phyloP scores from a whole-genome alignment of 2,329 filamentous ascomycete genomes.

The Arthrocladium fulminans region DNA sequence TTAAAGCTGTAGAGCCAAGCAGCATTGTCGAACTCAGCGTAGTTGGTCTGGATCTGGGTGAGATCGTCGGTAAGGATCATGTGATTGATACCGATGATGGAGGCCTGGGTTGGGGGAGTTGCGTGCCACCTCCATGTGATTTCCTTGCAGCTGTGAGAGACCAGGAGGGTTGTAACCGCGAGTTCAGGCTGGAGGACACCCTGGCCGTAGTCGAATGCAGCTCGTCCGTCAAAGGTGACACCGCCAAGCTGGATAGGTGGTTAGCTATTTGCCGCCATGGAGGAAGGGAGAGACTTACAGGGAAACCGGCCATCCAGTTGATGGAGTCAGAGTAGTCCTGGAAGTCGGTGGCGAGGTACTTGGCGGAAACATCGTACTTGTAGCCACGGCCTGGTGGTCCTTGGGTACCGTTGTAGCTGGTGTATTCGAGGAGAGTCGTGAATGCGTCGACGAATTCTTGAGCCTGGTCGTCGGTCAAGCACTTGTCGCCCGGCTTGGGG shows the following conservation, averaged over 20 bases:
- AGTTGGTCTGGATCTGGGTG: slow-evolving; percentile 20
- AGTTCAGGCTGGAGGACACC: slow-evolving; percentile 1
- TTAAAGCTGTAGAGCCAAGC: slow-evolving; percentile 21
- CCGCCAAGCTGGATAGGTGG: slow-evolving; percentile 13
- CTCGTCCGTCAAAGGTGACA: slow-evolving; percentile 17
- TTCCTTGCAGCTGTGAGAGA: slow-evolving; percentile 19
- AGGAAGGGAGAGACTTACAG: slow-evolving; percentile 17
- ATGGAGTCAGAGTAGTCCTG: slow-evolving; percentile 22
- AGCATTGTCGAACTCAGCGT: slow-evolving; percentile 22
- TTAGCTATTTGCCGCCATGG: not conserved
- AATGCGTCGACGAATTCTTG: slow-evolving; percentile 17
- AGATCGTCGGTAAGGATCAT: slow-evolving; percentile 15
- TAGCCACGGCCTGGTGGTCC: slow-evolving; percentile 16
- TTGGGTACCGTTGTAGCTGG: slow-evolving; percentile 12
- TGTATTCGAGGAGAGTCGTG: slow-evolving; percentile 17
- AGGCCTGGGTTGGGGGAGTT: not conserved
- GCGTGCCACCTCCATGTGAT: slow-evolving; percentile 22
- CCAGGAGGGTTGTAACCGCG: slow-evolving; percentile 11
- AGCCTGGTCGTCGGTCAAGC: slow-evolving; percentile 16
- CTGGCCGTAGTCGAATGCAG: slow-evolving; percentile 10
- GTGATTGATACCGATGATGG: slow-evolving; percentile 19
- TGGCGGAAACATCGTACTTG: slow-evolving; percentile 15
- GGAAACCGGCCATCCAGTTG: slow-evolving; percentile 23
- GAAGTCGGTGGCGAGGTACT: slow-evolving; percentile 16
- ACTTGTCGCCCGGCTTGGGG: slow-evolving; percentile 9